Percentiles rank a stretch among this genome's conserved stretches.
phyloP scores from a whole-genome alignment of 176 grass and related monocot species.

The Bonia amplexicaulis region DNA sequence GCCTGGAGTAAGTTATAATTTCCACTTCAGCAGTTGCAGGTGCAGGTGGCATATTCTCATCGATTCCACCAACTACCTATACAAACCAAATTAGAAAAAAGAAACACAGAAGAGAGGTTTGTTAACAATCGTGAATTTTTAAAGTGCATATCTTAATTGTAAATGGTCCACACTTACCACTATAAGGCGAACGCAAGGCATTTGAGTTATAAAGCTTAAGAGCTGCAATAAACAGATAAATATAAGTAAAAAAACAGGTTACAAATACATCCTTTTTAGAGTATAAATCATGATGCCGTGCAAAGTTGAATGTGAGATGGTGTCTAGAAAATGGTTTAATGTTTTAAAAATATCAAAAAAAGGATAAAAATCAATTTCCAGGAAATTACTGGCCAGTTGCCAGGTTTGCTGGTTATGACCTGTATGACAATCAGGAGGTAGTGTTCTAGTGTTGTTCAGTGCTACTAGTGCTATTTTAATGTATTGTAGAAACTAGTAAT shows the following conservation, averaged over 20 bases:
- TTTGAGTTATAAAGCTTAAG: slow-evolving; percentile 74
- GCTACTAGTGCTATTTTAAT: not conserved
- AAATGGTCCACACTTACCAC: slow-evolving; percentile 53
- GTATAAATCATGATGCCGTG: not conserved
- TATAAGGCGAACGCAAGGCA: slow-evolving; percentile 71
- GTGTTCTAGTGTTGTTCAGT: not conserved
- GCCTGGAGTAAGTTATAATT: slow-evolving; percentile 63
- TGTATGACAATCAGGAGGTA: not conserved
- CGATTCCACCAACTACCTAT: slow-evolving; percentile 70
- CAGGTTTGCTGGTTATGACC: not conserved
- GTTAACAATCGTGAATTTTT: not conserved
- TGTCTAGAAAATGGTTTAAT: not conserved
- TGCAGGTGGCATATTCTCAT: slow-evolving; percentile 53
- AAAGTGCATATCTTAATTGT: not conserved
- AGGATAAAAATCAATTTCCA: not conserved
- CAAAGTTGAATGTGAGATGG: not conserved
- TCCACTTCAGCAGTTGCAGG: slow-evolving; percentile 40
- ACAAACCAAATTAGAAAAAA: slow-evolving; percentile 23
- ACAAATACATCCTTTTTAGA: not conserved
- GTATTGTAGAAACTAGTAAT: not conserved
- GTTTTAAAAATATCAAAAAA: not conserved
- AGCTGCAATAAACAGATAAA: slow-evolving; percentile 56
- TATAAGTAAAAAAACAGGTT: not conserved
- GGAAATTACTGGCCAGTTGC: not conserved
- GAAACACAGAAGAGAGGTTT: slow-evolving; percentile 20